Percentiles rank a stretch among this genome's conserved stretches.
These are phyloP conservation scores for Globisporangium lucens DNA, from an alignment of 352 stramenopile species.

Conservation along the genomic window DNA sequence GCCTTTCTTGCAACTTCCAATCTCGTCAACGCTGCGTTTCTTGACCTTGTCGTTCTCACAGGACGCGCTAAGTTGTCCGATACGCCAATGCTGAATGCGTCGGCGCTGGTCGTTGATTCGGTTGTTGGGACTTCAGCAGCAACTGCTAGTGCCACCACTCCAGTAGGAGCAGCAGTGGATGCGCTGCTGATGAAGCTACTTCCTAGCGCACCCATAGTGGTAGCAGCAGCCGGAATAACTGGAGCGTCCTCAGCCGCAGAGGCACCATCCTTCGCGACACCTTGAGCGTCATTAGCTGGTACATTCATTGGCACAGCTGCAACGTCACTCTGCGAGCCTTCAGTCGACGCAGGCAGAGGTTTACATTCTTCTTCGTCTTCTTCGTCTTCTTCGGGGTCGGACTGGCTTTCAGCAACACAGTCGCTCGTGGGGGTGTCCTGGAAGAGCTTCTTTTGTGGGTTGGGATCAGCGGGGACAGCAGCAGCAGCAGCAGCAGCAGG, in stretches of 20 bases:
- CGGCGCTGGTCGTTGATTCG: slow-evolving; percentile 8
- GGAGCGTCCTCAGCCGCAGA: not conserved
- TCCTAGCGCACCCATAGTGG: not conserved
- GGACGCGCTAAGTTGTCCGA: not conserved
- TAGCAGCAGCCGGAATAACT: not conserved
- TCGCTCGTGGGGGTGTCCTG: slow-evolving; percentile 21
- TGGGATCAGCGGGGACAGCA: not conserved
- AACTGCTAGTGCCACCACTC: too few relatives aligned
- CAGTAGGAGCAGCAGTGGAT: not conserved
- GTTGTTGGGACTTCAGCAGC: not conserved
- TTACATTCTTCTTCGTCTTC: slow-evolving; percentile 20
- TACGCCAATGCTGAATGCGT: slow-evolving; percentile 17
- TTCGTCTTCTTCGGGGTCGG: slow-evolving; percentile 24
- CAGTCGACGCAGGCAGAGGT: not conserved
- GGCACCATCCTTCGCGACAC: not conserved
- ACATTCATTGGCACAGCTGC: not conserved
- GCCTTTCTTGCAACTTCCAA: not conserved
- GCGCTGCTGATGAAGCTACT: not conserved
- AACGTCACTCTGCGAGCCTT: slow-evolving; percentile 13
- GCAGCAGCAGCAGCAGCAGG: not conserved
- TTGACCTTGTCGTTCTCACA: slow-evolving; percentile 6
- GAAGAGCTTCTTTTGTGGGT: slow-evolving; percentile 20
- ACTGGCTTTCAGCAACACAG: slow-evolving; percentile 36
- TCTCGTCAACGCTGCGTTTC: slow-evolving; percentile 17
- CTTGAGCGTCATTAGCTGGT: not conserved